Conservation (phyloP, 2,329 filamentous ascomycete genomes). For the Drechslerella coelobrocha region DNA sequence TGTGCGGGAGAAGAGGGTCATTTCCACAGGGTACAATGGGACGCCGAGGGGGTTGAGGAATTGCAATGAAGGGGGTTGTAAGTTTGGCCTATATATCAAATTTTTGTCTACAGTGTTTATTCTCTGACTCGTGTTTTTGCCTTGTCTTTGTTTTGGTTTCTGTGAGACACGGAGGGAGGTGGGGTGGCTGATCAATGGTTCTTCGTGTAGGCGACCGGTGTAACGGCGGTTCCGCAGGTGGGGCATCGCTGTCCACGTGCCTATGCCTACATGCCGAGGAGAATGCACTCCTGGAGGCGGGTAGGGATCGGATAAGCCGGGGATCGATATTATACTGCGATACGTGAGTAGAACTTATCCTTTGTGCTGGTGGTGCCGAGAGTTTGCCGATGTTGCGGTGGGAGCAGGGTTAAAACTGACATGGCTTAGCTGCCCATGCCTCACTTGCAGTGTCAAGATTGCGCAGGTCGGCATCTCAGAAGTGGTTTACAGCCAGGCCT, state of each 20-base stretch:
- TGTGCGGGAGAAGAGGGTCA: conserved; percentile 82
- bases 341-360: conserved; percentile 63
- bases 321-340: conserved; percentile 89
- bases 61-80: conserved; percentile 90
- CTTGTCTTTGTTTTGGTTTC: background rate
- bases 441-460: conserved; percentile 99
- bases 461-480: conserved; percentile 94
- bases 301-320: conserved; percentile 83
- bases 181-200: conserved; percentile 35
- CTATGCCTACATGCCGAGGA: conserved; percentile 98
- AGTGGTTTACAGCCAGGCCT: conserved; percentile 91
- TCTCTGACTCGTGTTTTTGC: background rate
- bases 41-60: conserved; percentile 89
- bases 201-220: conserved; percentile 67
- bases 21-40: conserved; percentile 96
- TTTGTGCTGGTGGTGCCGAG: conserved; percentile 1
- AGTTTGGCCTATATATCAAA: conserved; percentile 54
- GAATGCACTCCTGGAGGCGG: conserved; percentile 93
- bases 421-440: conserved; percentile 74
- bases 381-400: conserved; percentile 1
- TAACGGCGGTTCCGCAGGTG: conserved; percentile 75
- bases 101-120: background rate
- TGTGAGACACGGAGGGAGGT: background rate
- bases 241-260: conserved; percentile 80
- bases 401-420: conserved; percentile 2